phyloP scores from a whole-genome alignment of 345 rosid genomes.

The Limnanthes douglasii region DNA sequence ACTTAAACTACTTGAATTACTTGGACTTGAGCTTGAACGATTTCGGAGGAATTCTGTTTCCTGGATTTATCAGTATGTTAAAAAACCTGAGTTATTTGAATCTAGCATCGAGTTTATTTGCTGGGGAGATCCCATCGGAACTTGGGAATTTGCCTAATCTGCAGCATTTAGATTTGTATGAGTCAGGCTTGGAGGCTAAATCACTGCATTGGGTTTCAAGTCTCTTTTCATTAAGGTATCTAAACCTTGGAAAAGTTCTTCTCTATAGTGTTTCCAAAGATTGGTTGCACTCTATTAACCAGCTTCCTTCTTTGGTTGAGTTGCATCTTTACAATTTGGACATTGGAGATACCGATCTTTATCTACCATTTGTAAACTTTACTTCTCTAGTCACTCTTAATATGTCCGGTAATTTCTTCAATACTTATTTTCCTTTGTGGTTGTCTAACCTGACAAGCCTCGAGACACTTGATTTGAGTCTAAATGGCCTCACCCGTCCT shows the following conservation, averaged over 20 bases:
- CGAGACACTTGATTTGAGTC: conserved; percentile 7
- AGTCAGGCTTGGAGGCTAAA: not conserved
- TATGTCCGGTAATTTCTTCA: conserved; percentile 17
- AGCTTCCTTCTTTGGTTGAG: conserved; percentile 7
- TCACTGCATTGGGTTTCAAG: conserved; percentile 15
- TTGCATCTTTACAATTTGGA: conserved; percentile 7
- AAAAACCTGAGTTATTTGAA: conserved; percentile 12
- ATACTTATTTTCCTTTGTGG: conserved; percentile 15
- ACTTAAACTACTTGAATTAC: conserved; percentile 7
- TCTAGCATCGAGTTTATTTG: conserved; percentile 14
- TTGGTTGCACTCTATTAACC: conserved; percentile 7
- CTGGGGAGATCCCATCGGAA: not conserved
- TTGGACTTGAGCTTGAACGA: conserved; percentile 12
- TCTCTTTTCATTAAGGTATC: conserved; percentile 4
- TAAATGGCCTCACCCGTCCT: conserved; percentile 9
- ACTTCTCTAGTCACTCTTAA: conserved; percentile 21
- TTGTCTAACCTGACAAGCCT: conserved; percentile 21
- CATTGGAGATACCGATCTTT: conserved; percentile 7
- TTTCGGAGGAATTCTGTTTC: conserved; percentile 10
- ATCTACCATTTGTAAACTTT: conserved; percentile 15
- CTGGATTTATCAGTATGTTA: conserved; percentile 7
- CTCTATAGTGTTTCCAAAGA: conserved; percentile 4
- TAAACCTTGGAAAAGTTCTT: conserved; percentile 4
- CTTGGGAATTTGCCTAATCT: not conserved
- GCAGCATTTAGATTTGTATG: conserved; percentile 8